phyloP scores from a whole-genome alignment of 768 basidiomycete genomes.

The Termitomyces sp. region DNA sequence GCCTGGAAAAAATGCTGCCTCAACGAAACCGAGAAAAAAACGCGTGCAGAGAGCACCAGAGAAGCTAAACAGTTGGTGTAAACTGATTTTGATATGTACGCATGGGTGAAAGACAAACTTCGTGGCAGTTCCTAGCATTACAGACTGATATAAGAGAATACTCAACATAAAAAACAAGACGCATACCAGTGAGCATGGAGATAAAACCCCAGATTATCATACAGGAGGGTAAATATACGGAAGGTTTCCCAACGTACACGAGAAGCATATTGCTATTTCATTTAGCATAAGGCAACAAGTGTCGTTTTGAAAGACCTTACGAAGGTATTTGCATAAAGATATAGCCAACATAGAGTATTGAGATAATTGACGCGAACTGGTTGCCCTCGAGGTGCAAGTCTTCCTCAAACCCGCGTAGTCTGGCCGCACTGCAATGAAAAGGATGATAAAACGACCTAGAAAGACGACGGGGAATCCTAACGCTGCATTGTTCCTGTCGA shows the following conservation, averaged over 20 bases:
- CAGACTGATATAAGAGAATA: neutral
- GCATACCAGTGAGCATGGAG: conserved; percentile 51
- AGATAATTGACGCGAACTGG: conserved; percentile 66
- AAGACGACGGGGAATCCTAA: conserved; percentile 8
- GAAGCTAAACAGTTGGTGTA: conserved; percentile 41
- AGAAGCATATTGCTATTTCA: conserved; percentile 67
- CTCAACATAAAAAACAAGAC: neutral
- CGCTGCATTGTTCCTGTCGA: conserved; percentile 72
- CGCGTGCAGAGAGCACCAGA: conserved; percentile 65
- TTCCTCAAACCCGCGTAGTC: conserved; percentile 66
- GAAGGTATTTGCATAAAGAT: conserved; percentile 80
- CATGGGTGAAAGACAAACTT: conserved; percentile 22
- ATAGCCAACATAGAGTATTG: conserved; percentile 70
- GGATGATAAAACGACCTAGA: neutral
- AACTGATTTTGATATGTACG: neutral
- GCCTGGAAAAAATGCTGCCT: conserved; percentile 74
- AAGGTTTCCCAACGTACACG: conserved; percentile 65
- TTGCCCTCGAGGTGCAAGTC: conserved; percentile 61
- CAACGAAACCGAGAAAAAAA: conserved; percentile 73
- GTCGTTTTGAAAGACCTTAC: conserved; percentile 33
- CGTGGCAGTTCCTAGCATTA: conserved; percentile 32
- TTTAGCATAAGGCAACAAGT: neutral
- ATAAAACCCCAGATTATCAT: conserved; percentile 74
- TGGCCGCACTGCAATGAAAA: conserved; percentile 50
- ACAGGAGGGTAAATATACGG: conserved; percentile 61